Percentiles rank a stretch among this genome's conserved stretches.
These are phyloP conservation scores for Exophiala sp. DNA, from an alignment of 2,329 filamentous ascomycete species.

Conservation along the genomic window DNA sequence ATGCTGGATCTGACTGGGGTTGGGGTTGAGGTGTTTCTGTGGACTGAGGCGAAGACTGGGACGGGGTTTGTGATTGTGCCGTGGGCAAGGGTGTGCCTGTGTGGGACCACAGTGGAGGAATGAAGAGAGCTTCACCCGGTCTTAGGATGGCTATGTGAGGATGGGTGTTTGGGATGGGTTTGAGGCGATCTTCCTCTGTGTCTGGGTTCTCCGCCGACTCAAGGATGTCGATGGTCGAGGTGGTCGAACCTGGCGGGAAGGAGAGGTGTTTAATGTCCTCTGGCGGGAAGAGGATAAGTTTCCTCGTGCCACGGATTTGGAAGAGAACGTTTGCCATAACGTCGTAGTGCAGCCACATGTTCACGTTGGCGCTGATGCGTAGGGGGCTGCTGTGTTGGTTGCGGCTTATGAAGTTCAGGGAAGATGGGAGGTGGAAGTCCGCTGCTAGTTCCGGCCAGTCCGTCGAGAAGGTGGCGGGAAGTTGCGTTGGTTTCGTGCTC, in stretches of 20 bases:
- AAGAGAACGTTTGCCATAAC: slow-evolving; percentile 83
- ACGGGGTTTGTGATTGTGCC: not conserved
- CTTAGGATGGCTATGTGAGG: slow-evolving; percentile 64
- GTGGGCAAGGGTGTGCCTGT: slow-evolving; percentile 58
- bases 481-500: slow-evolving; percentile 61
- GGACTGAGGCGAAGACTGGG: not conserved
- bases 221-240: slow-evolving; percentile 73
- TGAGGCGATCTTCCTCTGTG: slow-evolving; percentile 36
- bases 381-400: slow-evolving; percentile 74
- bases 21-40: not conserved
- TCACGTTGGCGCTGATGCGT: slow-evolving; percentile 73
- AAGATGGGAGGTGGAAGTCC: slow-evolving; percentile 67
- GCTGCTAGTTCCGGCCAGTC: slow-evolving; percentile 68
- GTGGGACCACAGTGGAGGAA: slow-evolving; percentile 83
- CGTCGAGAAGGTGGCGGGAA: slow-evolving; percentile 63
- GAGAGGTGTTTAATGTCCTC: slow-evolving; percentile 65
- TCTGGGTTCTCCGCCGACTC: slow-evolving; percentile 32
- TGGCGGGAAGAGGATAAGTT: slow-evolving; percentile 74
- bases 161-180: slow-evolving; percentile 61
- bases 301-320: slow-evolving; percentile 71
- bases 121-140: slow-evolving; percentile 73
- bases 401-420: slow-evolving; percentile 57
- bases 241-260: slow-evolving; percentile 74
- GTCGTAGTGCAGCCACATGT: slow-evolving; percentile 90
- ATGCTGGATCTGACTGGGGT: not conserved